These are phyloP conservation scores for Leccinellum albellum DNA, from an alignment of 768 basidiomycete species.

Conservation along the genomic window DNA sequence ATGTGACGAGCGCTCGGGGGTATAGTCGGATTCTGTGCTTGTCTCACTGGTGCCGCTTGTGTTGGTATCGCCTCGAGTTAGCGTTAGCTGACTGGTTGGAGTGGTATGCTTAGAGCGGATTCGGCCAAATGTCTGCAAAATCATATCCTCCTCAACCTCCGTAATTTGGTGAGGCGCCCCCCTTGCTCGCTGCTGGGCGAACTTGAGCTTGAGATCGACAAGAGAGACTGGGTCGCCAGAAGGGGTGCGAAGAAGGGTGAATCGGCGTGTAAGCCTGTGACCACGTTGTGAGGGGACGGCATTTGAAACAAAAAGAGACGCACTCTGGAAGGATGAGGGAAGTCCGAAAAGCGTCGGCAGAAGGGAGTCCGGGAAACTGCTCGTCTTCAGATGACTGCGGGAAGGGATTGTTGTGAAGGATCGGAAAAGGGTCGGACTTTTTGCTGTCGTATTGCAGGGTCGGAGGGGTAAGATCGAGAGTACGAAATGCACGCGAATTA, in stretches of 20 bases:
- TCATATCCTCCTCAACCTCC: constrained; percentile 83
- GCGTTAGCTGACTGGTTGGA: constrained; percentile 15
- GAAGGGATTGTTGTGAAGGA: constrained; percentile 32
- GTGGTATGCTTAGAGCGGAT: constrained; percentile 38
- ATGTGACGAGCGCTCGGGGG: constrained; percentile 33
- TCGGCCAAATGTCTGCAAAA: constrained; percentile 66
- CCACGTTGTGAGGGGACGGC: constrained; percentile 13
- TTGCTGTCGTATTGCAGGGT: constrained; percentile 49
- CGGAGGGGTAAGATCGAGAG: constrained; percentile 21
- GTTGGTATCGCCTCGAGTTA: constrained; percentile 14
- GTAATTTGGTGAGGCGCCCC: constrained; percentile 67
- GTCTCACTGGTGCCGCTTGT: constrained; percentile 13
- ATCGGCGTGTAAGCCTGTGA: constrained; percentile 72
- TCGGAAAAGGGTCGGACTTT: constrained; percentile 60
- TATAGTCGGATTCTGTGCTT: constrained; percentile 29
- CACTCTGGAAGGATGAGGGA: constrained; percentile 85
- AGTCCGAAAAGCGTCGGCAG: constrained; percentile 76
- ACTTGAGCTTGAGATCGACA: constrained; percentile 58
- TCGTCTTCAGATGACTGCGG: constrained; percentile 35
- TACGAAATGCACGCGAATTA: constrained; percentile 29
- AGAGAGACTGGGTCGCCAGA: constrained; percentile 63
- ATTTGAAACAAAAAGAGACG: constrained; percentile 30
- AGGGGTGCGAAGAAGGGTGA: constrained; percentile 70
- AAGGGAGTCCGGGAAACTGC: constrained; percentile 55
- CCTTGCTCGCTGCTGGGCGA: constrained; percentile 73